Evolutionary conservation across 805 yeast species (phyloP), one percentile per base, ranked within the genome.

Genomic region (Zygoascus flipseniorum): DNA sequence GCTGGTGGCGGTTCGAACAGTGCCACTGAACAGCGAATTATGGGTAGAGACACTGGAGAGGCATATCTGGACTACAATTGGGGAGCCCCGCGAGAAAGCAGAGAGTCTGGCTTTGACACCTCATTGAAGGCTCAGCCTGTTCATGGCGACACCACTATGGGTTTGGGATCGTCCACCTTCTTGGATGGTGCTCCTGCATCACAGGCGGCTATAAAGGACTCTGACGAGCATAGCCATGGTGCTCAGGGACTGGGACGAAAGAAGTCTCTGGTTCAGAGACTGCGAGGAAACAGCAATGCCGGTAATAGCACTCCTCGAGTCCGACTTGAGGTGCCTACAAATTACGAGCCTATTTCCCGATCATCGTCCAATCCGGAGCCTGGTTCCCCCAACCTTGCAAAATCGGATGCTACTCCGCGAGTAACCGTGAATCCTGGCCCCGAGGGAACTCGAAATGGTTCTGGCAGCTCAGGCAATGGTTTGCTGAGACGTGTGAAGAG

Each of bases 141-240:
- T 18, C 96, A 92, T 67, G 99, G 99, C 18, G 79, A 80, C 48
- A 77, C 86, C 2, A 86, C 97, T 0, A 76, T 85, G 51, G 99
- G 99, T 1, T 76, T 93, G 44, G 99, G 99, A 2, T 80, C 92
- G 0, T 79, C 96, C 1, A 92, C 99, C 0, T 92, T 92, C 66
- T 67, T 92, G 56, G 97, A 93, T 68, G 99, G 99, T 37, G 93
- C 97, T 0, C 98, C 98, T 13, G 99, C 97, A 4, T 69, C 84
- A 52, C 68, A 70, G 28, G 66, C 67, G 16, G 79, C 78, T n/a
- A 69, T 68, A 37, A 19, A 55, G 19, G 56, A 59, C 47, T 58
- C 58, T 31, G 23, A 16, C 5, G 8, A 31, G 13, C 18, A 44
- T 5, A 51, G 55, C 11, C 65, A 67, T 32, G 64, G 64, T 14